Base-by-base conservation (phyloP, 1,284 basidiomycete genomes). In the Austroboletus niveus region DNA sequence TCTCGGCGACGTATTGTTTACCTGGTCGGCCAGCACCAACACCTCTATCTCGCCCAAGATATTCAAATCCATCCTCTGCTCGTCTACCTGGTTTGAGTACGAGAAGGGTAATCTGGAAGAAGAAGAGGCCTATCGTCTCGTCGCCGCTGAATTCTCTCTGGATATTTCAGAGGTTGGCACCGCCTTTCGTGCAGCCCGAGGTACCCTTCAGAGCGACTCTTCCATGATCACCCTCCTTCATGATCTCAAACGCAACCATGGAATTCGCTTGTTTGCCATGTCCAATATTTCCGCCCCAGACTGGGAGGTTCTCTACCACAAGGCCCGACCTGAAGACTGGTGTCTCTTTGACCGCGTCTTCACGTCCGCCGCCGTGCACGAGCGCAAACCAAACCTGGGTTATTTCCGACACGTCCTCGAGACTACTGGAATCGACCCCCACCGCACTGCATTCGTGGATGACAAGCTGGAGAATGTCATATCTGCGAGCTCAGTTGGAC, bases 301-400 rank as follows among this genome's bases (percentile, higher is more conserved):
- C 36, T 64, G 60, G 62, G 58, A 64, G 11, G 27, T 52, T 20
- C 55, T 61, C 22, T 51, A 47, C 7, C 47, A 38, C 39, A 60
- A 51, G 24, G 57, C 34, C 11, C 29, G 38, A 1, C 40, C 51
- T 1, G 45, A 55, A 43, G 57, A 62, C n/a, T 64, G 62, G 60
- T 55, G 51, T 0, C 60, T 65, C 22, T 65, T 65, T 43, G 62
- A 61, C 12, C 24, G 8, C 14, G 24, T 65, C 36, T 64, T 61
- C 47, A 61, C 58, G 11, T 64, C 62, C 24, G 60, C 60, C 6
- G 49, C 12, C 0, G 60, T 43, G 0, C 50, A 22, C 9, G 62
- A 64, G 38, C 60, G 60, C 36, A 61, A 65, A 24, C 62, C 62
- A 0, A 61, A 63, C 29, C 55, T 61, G 8, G 58, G 60, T 15